Percentiles rank a stretch among this genome's conserved stretches.
phyloP scores from a whole-genome alignment of 768 basidiomycete genomes.

The Lanmaoa pseudosensibilis region DNA sequence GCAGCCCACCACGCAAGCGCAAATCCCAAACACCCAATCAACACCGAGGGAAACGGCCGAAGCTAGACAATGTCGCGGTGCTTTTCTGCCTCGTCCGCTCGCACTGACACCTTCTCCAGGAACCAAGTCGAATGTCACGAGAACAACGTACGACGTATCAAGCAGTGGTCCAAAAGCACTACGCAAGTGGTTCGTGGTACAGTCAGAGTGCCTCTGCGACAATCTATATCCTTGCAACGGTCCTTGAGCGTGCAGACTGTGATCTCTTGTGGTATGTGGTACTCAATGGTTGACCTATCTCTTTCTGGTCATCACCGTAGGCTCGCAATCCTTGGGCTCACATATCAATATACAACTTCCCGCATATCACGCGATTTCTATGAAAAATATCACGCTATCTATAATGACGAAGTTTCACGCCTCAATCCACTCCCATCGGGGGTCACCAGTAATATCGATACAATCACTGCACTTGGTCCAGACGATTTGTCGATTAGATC shows the following conservation, averaged over 20 bases:
- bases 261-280: conserved; percentile 81
- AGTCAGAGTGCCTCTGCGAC: conserved; percentile 89
- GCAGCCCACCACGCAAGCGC: conserved; percentile 48
- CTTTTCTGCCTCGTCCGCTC: not conserved
- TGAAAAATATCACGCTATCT: conserved; percentile 76
- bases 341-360: conserved; percentile 86
- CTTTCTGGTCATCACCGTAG: conserved; percentile 39
- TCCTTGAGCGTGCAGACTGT: conserved; percentile 90
- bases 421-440: conserved; percentile 67
- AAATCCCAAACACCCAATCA: conserved; percentile 42
- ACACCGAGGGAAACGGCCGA: conserved; percentile 56
- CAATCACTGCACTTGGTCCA: conserved; percentile 59
- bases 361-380: conserved; percentile 87
- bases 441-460: conserved; percentile 37
- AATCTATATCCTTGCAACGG: conserved; percentile 85
- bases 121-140: conserved; percentile 59
- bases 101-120: conserved; percentile 30
- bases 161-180: conserved; percentile 74
- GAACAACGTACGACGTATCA: conserved; percentile 69
- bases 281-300: not conserved
- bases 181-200: conserved; percentile 79
- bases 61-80: conserved; percentile 46
- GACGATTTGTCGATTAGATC: conserved; percentile 83
- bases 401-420: conserved; percentile 89
- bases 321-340: conserved; percentile 91